phyloP scores from a whole-genome alignment of 2,329 filamentous ascomycete species.

The Colletotrichum eremochloae region DNA sequence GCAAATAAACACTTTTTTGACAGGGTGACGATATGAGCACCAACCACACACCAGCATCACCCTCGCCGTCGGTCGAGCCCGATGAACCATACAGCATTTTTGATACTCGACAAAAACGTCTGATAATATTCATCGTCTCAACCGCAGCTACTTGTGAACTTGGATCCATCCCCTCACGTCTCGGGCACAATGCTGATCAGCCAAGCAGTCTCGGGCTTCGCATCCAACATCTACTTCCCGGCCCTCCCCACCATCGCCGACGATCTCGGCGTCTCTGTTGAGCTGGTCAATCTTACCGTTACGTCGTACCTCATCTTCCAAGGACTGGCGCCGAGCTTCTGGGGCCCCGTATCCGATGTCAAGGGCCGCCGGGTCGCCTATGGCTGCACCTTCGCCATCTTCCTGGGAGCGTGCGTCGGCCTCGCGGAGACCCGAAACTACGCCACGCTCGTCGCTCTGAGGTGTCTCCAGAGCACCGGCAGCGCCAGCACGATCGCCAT shows the following conservation, averaged over 20 bases:
- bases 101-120: slow-evolving; percentile 60
- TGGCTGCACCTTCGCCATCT: slow-evolving; percentile 60
- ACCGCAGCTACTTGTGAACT: slow-evolving; percentile 64
- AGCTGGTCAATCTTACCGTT: slow-evolving; percentile 58
- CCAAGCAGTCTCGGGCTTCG: slow-evolving; percentile 55
- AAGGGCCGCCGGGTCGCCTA: slow-evolving; percentile 64
- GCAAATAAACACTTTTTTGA: neutral
- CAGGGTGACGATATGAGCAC: neutral
- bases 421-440: slow-evolving; percentile 61
- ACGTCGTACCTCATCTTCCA: slow-evolving; percentile 64
- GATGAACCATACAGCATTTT: slow-evolving; percentile 63
- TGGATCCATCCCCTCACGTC: fast-evolving
- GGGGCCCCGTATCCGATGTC: slow-evolving; percentile 63
- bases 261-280: slow-evolving; percentile 56
- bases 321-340: slow-evolving; percentile 65
- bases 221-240: slow-evolving; percentile 64
- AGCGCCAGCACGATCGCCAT: slow-evolving; percentile 69
- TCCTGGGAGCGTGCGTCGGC: slow-evolving; percentile 61
- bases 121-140: slow-evolving; percentile 62
- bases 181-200: neutral
- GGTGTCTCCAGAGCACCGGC: slow-evolving; percentile 66
- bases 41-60: too few species aligned
- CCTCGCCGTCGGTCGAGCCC: neutral
- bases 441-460: slow-evolving; percentile 61
- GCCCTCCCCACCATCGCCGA: slow-evolving; percentile 59